Evolutionary conservation across 139 green algal species (phyloP).

Genomic region (Protoeuglena noctilucae): DNA sequence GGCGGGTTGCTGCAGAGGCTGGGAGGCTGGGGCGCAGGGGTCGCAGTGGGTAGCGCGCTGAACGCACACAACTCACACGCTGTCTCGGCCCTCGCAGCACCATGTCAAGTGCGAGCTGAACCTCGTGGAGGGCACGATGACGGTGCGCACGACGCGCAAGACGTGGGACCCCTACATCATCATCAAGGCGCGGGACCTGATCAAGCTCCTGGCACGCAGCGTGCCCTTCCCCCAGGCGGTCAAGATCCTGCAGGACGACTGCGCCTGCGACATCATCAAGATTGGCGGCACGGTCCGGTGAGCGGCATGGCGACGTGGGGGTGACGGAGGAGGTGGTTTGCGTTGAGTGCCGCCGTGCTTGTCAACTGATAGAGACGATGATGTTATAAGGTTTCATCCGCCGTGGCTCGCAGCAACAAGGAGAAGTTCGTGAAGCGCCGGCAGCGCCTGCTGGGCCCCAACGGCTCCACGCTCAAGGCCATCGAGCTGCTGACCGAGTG

Average conservation of each 20-base stretch:
- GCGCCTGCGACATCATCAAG: slow-evolving; percentile 98
- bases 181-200: slow-evolving; percentile 91
- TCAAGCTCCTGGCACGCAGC: slow-evolving; percentile 90
- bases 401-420: too few relatives aligned
- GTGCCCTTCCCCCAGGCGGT: slow-evolving; percentile 72
- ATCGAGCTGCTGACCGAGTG: slow-evolving; percentile 94
- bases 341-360: background rate
- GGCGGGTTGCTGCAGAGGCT: background rate
- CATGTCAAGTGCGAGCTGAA: slow-evolving; percentile 84
- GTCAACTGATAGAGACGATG: background rate
- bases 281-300: slow-evolving; percentile 78
- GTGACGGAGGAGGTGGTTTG: slow-evolving; percentile 70
- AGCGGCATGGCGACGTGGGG: too few relatives aligned
- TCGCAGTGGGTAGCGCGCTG: slow-evolving; percentile 26
- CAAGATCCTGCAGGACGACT: slow-evolving; percentile 82
- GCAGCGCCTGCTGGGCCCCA: slow-evolving; percentile 86
- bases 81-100: too few relatives aligned
- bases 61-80: too few relatives aligned
- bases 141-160: slow-evolving; percentile 90
- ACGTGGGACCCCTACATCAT: slow-evolving; percentile 97
- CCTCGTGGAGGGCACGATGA: slow-evolving; percentile 94
- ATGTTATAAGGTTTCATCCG: too few relatives aligned
- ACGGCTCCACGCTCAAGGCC: slow-evolving; percentile 92
- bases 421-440: slow-evolving; percentile 94
- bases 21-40: background rate